phyloP scores from a whole-genome alignment of 805 yeast species.

The Sugiyamaella smithiae region DNA sequence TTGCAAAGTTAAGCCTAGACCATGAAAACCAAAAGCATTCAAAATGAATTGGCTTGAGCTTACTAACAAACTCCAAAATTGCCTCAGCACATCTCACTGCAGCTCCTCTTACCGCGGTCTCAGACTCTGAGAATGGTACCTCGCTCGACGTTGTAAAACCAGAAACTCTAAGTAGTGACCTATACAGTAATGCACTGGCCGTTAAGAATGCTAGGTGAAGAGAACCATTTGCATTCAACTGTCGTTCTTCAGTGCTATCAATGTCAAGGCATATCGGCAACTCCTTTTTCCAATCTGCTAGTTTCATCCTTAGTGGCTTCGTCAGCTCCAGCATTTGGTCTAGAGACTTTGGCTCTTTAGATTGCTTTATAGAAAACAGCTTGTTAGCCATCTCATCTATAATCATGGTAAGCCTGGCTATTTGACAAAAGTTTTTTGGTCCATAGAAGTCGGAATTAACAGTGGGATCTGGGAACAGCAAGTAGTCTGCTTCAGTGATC shows the following conservation, averaged over 20 bases:
- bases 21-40: conserved; percentile 1
- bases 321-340: not conserved
- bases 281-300: not conserved
- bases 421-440: conserved; percentile 6
- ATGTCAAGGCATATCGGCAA: not conserved
- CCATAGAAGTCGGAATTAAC: conserved; percentile 6
- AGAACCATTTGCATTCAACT: not conserved
- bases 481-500: conserved; percentile 4
- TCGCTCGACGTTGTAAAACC: not conserved
- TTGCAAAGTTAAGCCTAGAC: not conserved
- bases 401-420: conserved; percentile 3
- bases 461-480: conserved; percentile 6
- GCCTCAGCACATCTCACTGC: not conserved
- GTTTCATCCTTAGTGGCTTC: not conserved
- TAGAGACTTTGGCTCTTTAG: not conserved
- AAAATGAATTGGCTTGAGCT: not conserved
- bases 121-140: not conserved
- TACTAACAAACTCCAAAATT: not conserved
- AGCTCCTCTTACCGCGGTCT: not conserved
- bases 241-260: not conserved
- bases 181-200: not conserved
- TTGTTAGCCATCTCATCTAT: not conserved
- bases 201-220: not conserved
- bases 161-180: not conserved
- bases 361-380: not conserved